Evolutionary conservation across 2,329 filamentous ascomycete genomes (phyloP).

Genomic region (Fusarium equiseti): DNA sequence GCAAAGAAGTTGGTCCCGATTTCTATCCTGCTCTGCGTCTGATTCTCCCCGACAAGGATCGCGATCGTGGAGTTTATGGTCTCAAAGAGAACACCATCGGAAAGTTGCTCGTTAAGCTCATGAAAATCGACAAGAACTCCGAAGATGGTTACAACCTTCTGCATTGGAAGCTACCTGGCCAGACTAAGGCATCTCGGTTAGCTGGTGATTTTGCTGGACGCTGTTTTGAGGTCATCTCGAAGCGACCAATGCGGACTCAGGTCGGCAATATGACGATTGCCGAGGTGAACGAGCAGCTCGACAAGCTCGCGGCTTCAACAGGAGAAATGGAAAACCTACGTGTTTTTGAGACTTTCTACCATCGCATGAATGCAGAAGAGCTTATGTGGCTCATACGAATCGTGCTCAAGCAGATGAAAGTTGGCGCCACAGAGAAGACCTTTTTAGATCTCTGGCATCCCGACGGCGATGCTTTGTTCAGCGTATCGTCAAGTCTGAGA

Average conservation of each 20-base stretch:
- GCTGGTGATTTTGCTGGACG: conserved; percentile 93
- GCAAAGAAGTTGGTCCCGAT: conserved; percentile 87
- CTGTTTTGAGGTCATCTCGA: conserved; percentile 87
- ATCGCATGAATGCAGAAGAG: conserved; percentile 92
- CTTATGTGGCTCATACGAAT: conserved; percentile 95
- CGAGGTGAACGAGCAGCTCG: conserved; percentile 88
- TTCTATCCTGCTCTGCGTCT: conserved; percentile 93
- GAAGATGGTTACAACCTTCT: conserved; percentile 87
- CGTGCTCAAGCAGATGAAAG: conserved; percentile 81
- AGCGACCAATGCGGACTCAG: conserved; percentile 79
- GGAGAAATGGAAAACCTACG: conserved; percentile 87
- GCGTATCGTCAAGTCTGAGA: conserved; percentile 88
- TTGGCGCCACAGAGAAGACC: conserved; percentile 87
- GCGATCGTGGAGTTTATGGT: conserved; percentile 91
- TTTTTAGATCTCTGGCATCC: conserved; percentile 86
- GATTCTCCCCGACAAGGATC: conserved; percentile 92
- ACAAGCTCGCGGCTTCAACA: conserved; percentile 78
- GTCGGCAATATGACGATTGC: conserved; percentile 85
- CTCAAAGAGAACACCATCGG: conserved; percentile 93
- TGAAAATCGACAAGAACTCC: conserved; percentile 91
- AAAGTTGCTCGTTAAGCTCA: conserved; percentile 89
- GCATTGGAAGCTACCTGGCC: conserved; percentile 92
- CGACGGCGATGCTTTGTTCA: conserved; percentile 83
- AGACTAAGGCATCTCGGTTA: conserved; percentile 70
- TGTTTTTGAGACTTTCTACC: conserved; percentile 87